Evolutionary conservation across 1,139 yeast genomes (phyloP).

Genomic region (Zygosaccharomyces sapae): DNA sequence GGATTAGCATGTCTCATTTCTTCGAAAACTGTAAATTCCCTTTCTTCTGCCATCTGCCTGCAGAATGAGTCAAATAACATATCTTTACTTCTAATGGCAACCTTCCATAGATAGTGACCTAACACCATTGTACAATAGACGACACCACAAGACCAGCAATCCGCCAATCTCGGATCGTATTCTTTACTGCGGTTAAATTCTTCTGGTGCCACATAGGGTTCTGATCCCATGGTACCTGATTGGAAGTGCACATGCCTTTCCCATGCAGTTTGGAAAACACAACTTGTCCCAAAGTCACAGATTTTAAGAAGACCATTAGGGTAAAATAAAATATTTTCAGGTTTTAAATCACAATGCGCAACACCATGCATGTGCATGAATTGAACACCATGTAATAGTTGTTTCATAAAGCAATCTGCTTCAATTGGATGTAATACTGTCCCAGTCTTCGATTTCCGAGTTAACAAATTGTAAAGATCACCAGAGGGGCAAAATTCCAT

Average conservation of each 20-base stretch:
- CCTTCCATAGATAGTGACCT: constrained; percentile 51
- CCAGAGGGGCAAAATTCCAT: constrained; percentile 78
- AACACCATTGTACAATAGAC: constrained; percentile 50
- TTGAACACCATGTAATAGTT: constrained; percentile 57
- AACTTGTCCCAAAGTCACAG: constrained; percentile 73
- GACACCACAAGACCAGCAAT: constrained; percentile 68
- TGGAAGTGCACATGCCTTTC: constrained; percentile 51
- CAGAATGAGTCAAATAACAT: constrained; percentile 29
- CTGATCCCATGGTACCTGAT: constrained; percentile 69
- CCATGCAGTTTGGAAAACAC: constrained; percentile 71
- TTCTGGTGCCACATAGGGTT: constrained; percentile 72
- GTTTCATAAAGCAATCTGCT: constrained; percentile 68
- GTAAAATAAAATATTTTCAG: constrained; percentile 57
- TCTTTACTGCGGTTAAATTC: constrained; percentile 45
- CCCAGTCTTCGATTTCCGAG: constrained; percentile 31
- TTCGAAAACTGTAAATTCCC: constrained; percentile 34
- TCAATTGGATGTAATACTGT: constrained; percentile 50
- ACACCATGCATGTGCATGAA: constrained; percentile 72
- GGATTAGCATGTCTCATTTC: constrained; percentile 36
- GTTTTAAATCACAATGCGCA: constrained; percentile 73
- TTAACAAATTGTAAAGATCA: constrained; percentile 53
- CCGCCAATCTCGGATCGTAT: constrained; percentile 59
- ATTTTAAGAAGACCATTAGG: constrained; percentile 51
- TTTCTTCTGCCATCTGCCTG: constrained; percentile 38
- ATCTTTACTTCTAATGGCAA: constrained; percentile 40